Evolutionary conservation across 768 basidiomycete genomes (phyloP).

Genomic region (Xerocomellus amylosporus): DNA sequence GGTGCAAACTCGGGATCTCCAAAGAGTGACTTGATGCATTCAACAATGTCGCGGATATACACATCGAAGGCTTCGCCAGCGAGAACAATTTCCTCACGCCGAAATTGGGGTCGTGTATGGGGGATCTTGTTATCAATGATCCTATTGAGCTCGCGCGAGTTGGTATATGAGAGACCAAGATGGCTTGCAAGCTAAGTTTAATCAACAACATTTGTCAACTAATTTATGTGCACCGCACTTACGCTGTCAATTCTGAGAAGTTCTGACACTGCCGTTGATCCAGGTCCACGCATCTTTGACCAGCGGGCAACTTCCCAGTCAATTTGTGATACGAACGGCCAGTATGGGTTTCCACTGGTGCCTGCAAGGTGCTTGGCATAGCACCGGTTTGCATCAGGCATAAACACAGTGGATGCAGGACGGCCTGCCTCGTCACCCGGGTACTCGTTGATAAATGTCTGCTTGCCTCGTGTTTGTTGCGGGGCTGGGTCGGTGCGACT

Average conservation of each 20-base stretch:
- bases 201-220: no score
- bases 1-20: not conserved
- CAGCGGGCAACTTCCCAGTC: not conserved
- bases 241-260: not conserved
- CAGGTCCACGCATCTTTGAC: not conserved
- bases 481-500: not conserved
- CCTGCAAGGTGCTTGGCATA: not conserved
- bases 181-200: not conserved
- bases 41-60: not conserved
- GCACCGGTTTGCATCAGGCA: not conserved
- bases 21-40: not conserved
- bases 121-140: not conserved
- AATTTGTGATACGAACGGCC: not conserved
- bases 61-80: not conserved
- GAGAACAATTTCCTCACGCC: not conserved
- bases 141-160: not conserved
- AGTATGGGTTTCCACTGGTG: not conserved
- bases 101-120: not conserved
- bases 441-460: not conserved
- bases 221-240: not conserved
- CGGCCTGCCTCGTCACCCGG: not conserved
- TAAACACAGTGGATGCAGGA: not conserved
- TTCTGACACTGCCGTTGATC: not conserved
- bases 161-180: not conserved
- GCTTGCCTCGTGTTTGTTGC: not conserved